These are phyloP conservation scores for Juncus effusus DNA, from an alignment of 176 grass and related monocot species.

Conservation along the genomic window DNA sequence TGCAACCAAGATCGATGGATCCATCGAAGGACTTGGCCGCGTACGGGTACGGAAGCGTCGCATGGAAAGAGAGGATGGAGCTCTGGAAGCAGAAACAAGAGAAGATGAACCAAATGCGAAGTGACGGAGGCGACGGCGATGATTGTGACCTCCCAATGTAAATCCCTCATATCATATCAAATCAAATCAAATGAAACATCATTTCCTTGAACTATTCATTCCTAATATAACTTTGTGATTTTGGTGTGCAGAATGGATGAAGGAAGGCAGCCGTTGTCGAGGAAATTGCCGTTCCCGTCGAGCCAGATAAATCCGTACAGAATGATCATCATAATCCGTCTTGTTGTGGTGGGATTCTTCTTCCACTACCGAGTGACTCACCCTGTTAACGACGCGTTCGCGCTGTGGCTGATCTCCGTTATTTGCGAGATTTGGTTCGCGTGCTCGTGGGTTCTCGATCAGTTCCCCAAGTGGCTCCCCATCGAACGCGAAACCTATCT, in stretches of 20 bases:
- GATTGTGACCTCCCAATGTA: conserved; percentile 76
- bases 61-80: conserved; percentile 84
- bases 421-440: conserved; percentile 99
- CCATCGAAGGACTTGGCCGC: conserved; percentile 87
- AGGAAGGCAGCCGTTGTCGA: conserved; percentile 79
- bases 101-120: conserved; percentile 44
- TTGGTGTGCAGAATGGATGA: conserved; percentile 76
- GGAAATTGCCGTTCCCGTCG: conserved; percentile 76
- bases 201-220: conserved; percentile 2
- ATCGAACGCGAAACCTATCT: conserved; percentile 94
- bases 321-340: conserved; percentile 88
- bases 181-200: conserved; percentile 5
- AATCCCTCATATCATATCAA: neutral
- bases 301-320: conserved; percentile 88
- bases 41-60: conserved; percentile 89
- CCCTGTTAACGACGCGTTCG: conserved; percentile 66
- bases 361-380: conserved; percentile 90
- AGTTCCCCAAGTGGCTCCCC: conserved; percentile 94
- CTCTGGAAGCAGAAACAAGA: conserved; percentile 91
- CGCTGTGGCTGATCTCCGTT: conserved; percentile 91
- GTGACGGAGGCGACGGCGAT: conserved; percentile 51
- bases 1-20: conserved; percentile 94
- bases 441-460: conserved; percentile 95
- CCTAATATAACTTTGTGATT: conserved; percentile 9
- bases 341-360: conserved; percentile 92